Evolutionary conservation across 768 basidiomycete species (phyloP).

Genomic region (Hortiboletus flavorubellus): DNA sequence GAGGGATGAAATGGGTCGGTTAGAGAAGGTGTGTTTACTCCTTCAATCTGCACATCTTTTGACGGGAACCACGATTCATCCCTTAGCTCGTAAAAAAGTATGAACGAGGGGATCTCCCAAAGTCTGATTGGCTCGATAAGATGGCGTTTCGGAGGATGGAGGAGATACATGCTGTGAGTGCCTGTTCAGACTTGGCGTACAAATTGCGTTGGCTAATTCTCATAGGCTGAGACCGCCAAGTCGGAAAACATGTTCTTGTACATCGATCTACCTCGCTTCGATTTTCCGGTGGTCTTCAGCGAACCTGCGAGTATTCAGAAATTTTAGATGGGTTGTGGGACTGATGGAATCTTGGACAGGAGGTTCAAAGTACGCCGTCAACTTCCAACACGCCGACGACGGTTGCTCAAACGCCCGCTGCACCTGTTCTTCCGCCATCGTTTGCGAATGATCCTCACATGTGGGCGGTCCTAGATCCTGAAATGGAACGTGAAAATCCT

Average conservation of each 20-base stretch:
- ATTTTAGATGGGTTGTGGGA: background rate
- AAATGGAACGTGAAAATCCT: constrained; percentile 88
- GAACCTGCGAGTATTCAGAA: constrained; percentile 60
- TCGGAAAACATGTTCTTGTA: constrained; percentile 95
- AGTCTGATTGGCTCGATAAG: constrained; percentile 95
- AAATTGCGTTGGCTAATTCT: background rate
- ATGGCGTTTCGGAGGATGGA: constrained; percentile 94
- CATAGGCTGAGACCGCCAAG: constrained; percentile 85
- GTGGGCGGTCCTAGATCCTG: constrained; percentile 91
- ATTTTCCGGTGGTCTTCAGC: constrained; percentile 94
- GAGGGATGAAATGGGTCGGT: constrained; percentile 90
- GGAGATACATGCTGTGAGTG: constrained; percentile 81
- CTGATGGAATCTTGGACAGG: constrained; percentile 29
- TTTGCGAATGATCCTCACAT: constrained; percentile 66
- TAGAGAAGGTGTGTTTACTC: constrained; percentile 69
- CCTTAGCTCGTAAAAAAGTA: constrained; percentile 88
- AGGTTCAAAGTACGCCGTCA: constrained; percentile 38
- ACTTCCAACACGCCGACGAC: constrained; percentile 41
- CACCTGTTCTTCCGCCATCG: constrained; percentile 41
- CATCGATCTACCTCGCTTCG: constrained; percentile 93
- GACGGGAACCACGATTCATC: background rate
- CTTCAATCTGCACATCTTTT: background rate
- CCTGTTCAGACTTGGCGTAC: background rate
- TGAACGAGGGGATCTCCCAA: constrained; percentile 88
- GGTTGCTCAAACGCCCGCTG: constrained; percentile 39